Evolutionary conservation across 768 basidiomycete species (phyloP), one percentile per base, ranked within the genome.

Genomic region (Lactifluus echinatus): DNA sequence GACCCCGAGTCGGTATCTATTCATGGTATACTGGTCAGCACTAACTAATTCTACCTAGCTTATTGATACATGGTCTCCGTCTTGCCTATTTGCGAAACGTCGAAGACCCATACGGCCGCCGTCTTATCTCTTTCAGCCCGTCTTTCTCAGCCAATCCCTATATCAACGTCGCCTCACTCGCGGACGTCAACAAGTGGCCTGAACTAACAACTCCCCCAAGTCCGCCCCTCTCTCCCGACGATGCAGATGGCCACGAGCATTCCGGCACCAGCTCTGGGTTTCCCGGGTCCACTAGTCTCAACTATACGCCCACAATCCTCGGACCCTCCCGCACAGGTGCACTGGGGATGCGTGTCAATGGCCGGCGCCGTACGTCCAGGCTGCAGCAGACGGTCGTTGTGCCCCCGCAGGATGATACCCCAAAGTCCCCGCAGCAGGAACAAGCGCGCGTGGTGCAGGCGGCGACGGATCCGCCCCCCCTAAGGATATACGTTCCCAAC

Each of bases 261-360:
- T 23, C 62, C 10, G 49, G 59, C 33, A 62, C 57, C 48, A 56
- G 66, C 37, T 46, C 73, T 67, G 63, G 78, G 70, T 63, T 77
- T 72, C 69, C 80, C 70, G 69, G 84, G 65, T 67, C 80, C 62
- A 69, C 75, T 11, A 66, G 79, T 14, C 76, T 96, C 62, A 89
- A 86, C 66, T 86, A 94, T 69, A 88, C 90, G 6, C 83, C 87
- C 65, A 96, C 94, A 3, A 95, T 96, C 66, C 84, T 93, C 78
- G 90, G 84, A 3, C 74, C 73, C 11, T 77, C 78, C 4, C 77
- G 82, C 24, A 77, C 80, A 0, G 89, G 89, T 4, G 88, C 79
- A 0, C 67, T 87, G 1, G 93, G 93, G 0, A 77, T 94, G 71
- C 77, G 93, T 23, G 85, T 92, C 3, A 72, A 79, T 26, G 92